Evolutionary conservation across 1,284 basidiomycete genomes (phyloP), one percentile per base, ranked within the genome.

Genomic region (Microbotryomycetes sp.): DNA sequence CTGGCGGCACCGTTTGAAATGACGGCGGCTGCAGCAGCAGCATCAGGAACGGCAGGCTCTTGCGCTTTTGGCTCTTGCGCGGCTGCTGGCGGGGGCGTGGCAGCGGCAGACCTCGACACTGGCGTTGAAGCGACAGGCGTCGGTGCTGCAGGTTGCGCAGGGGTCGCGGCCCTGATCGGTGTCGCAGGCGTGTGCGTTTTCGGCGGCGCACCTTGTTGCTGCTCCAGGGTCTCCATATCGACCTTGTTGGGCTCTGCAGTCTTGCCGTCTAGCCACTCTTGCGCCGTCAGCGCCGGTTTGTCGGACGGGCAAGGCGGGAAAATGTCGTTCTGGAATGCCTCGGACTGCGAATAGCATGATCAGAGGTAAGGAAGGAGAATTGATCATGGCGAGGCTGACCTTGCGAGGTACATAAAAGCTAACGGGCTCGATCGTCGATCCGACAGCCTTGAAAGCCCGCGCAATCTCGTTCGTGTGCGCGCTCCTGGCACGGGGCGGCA

Each of bases 381-480:
- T 41, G 9, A n/a, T n/a, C n/a, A n/a, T 18, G 4, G 24, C 18
- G 18, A 7, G 23, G 65, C 78, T 59, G 64, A 86, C 88, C 76
- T 88, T 92, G 68, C 93, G 84, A 13, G 93, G 94, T 21, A 97
- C 91, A 71, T 92, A 87, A 78, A 97, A 97, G 1, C 85, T 85
- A 70, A 97, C 87, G 3, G 92, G 89, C 74, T 97, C 91, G 62
- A 97, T 54, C 31, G 53, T 62, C 23, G 30, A 21, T 6, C 54
- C 62, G 35, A 64, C 53, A 5, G 67, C 67, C 77, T 98, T 98
- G 83, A 91, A 97, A 0, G 89, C 91, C 48, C 91, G 83, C 1
- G 91, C 93, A 70, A 97, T 97, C 77, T 98, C 96, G 76, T 92
- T 94, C 59, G 97, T 91, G 41, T 82, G 78, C 21, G 93, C 87